Conservation (phyloP, 2,329 filamentous ascomycete species). For the Diaporthe velutina region DNA sequence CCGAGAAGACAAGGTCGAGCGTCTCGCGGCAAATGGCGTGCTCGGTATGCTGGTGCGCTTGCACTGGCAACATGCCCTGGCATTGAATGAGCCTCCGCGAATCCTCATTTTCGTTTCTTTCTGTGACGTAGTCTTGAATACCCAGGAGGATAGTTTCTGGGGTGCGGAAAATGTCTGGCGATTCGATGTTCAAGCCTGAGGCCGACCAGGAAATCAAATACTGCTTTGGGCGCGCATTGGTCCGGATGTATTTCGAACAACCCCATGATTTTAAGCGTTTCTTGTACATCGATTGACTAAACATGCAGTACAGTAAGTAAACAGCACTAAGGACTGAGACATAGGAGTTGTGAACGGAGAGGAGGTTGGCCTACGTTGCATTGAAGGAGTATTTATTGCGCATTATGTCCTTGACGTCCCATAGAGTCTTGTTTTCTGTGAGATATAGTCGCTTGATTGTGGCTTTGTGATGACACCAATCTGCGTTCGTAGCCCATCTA, state of each 20-base stretch:
- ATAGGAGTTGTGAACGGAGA: background rate
- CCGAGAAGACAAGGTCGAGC: background rate
- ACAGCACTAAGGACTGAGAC: background rate
- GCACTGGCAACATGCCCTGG: background rate
- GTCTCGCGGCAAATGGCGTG: background rate
- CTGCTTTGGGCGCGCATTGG: background rate
- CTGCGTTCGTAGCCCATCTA: background rate
- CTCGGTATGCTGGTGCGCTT: background rate
- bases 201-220: background rate
- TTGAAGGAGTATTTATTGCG: background rate
- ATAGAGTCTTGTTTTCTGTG: slow-evolving; percentile 1
- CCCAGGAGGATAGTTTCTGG: background rate
- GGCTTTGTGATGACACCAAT: background rate
- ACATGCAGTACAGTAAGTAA: background rate
- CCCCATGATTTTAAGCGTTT: slow-evolving; percentile 17
- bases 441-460: slow-evolving; percentile 10
- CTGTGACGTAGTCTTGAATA: background rate
- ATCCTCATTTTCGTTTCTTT: background rate
- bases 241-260: background rate
- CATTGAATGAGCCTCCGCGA: background rate
- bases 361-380: background rate
- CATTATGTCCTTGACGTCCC: slow-evolving; percentile 12
- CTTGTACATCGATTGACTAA: slow-evolving; percentile 20
- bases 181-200: background rate
- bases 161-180: background rate